phyloP scores from a whole-genome alignment of 345 rosid species.

The Anastatica hierochuntica region DNA sequence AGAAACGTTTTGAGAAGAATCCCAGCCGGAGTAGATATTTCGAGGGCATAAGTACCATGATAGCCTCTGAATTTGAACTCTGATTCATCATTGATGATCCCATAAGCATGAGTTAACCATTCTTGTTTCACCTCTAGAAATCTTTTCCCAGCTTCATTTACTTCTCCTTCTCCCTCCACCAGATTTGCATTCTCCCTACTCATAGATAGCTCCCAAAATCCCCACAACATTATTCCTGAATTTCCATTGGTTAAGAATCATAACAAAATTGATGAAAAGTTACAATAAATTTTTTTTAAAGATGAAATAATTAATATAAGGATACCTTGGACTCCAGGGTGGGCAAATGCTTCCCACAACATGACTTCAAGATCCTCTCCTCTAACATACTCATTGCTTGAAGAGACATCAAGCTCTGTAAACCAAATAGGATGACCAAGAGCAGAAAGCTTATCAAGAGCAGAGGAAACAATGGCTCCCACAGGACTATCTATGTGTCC shows the following conservation, averaged over 20 bases:
- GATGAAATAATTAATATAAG: not conserved
- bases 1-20: conserved; percentile 43
- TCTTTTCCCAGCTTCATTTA: no score
- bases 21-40: conserved; percentile 32
- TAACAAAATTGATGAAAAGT: no score
- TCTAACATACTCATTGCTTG: conserved; percentile 51
- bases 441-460: conserved; percentile 43
- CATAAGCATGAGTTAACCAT: conserved; percentile 55
- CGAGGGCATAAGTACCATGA: conserved; percentile 53
- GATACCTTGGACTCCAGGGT: conserved; percentile 72
- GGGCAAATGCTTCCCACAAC: conserved; percentile 80
- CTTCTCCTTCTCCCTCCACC: conserved; percentile 75
- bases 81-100: conserved; percentile 42
- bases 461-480: conserved; percentile 41
- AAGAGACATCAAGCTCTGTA: conserved; percentile 51
- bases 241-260: no score
- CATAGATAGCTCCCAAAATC: conserved; percentile 91
- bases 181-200: conserved; percentile 52
- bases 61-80: conserved; percentile 62
- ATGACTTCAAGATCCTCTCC: conserved; percentile 78
- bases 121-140: conserved; percentile 54
- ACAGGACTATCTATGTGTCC: conserved; percentile 46
- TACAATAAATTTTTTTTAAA: no score
- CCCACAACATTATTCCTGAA: conserved; percentile 67
- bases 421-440: conserved; percentile 51